Conservation (phyloP, 2,329 filamentous ascomycete genomes). For the Penicillium hesseltinei region DNA sequence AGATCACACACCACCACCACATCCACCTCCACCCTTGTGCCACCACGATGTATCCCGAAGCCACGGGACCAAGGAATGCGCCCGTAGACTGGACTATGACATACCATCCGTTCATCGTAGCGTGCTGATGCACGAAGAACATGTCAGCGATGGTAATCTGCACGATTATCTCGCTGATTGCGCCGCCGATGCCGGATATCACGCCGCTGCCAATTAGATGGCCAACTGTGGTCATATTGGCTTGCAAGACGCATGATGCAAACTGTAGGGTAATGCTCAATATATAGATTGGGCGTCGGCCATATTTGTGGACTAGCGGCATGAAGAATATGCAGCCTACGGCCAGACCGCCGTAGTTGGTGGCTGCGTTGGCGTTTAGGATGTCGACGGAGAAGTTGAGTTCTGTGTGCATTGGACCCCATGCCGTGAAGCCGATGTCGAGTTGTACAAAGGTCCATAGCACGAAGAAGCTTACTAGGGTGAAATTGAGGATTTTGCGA, state of each 20-base stretch:
- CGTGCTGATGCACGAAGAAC: conserved; percentile 50
- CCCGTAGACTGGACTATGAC: conserved; percentile 35
- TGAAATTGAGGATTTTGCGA: conserved; percentile 28
- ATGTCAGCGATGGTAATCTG: conserved; percentile 50
- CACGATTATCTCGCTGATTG: conserved; percentile 45
- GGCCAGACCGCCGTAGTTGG: conserved; percentile 44
- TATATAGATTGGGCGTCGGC: conserved; percentile 49
- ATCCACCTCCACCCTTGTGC: conserved; percentile 52
- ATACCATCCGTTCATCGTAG: conserved; percentile 49
- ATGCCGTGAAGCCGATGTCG: conserved; percentile 43
- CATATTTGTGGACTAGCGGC: conserved; percentile 49
- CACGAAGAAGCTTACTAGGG: conserved; percentile 27
- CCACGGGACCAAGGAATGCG: conserved; percentile 39
- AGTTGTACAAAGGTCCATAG: conserved; percentile 32
- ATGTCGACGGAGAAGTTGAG: conserved; percentile 42
- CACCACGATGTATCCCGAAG: conserved; percentile 34
- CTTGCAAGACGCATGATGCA: conserved; percentile 43
- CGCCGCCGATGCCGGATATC: conserved; percentile 46
- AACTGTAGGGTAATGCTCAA: conserved; percentile 43
- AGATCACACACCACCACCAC: conserved; percentile 50
- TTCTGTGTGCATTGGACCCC: conserved; percentile 44
- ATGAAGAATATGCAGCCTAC: conserved; percentile 47
- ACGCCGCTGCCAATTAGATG: conserved; percentile 47
- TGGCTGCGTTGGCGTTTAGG: conserved; percentile 48
- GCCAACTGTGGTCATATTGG: conserved; percentile 38